These are phyloP conservation scores for Tylopilus plumbeoviolaceoides DNA, from an alignment of 768 basidiomycete species.

Conservation along the genomic window DNA sequence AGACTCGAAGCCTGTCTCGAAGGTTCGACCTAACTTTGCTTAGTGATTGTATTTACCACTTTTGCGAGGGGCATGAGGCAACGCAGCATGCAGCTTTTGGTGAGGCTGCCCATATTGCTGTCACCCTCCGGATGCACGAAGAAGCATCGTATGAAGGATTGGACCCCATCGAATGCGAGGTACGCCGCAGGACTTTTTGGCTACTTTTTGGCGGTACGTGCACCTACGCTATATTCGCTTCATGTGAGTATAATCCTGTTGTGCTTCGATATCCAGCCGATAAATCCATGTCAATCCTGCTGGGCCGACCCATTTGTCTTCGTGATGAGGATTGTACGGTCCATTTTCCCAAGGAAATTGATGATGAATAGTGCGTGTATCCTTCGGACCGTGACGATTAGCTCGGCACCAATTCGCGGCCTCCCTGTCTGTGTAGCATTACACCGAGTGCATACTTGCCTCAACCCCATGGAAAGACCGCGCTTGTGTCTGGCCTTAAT, in stretches of 20 bases:
- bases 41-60: constrained; percentile 83
- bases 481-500: constrained; percentile 82
- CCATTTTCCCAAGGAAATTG: constrained; percentile 82
- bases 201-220: constrained; percentile 78
- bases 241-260: background rate
- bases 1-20: constrained; percentile 27
- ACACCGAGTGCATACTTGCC: constrained; percentile 80
- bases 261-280: constrained; percentile 50
- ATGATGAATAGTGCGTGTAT: constrained; percentile 78
- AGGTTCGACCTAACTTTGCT: constrained; percentile 5
- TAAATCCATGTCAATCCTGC: constrained; percentile 83
- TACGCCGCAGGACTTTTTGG: constrained; percentile 86
- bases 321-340: constrained; percentile 90
- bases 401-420: constrained; percentile 23
- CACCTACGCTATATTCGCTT: background rate
- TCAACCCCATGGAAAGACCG: constrained; percentile 84
- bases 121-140: constrained; percentile 82
- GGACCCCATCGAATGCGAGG: constrained; percentile 84
- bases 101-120: constrained; percentile 79
- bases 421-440: constrained; percentile 46
- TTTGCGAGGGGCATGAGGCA: constrained; percentile 84
- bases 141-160: constrained; percentile 78
- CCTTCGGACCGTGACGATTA: constrained; percentile 19
- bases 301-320: constrained; percentile 81
- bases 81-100: constrained; percentile 87